phyloP scores from a whole-genome alignment of 768 basidiomycete species.

The Suillus cothurnatus region DNA sequence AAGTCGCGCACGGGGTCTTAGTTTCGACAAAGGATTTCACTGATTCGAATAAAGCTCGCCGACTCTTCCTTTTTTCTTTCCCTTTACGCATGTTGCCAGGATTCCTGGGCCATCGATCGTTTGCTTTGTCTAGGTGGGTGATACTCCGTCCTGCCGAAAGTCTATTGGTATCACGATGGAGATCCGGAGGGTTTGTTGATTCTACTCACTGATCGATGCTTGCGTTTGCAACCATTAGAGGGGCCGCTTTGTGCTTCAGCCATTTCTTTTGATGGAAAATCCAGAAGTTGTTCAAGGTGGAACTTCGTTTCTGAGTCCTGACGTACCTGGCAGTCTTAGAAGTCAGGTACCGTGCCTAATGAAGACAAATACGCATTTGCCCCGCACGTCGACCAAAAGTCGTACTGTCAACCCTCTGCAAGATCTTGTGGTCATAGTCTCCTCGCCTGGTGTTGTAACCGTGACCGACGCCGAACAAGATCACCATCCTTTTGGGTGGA shows the following conservation, averaged over 20 bases:
- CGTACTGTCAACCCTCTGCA: neutral
- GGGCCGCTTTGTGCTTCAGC: no score
- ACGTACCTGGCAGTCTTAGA: neutral
- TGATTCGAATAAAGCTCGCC: no score
- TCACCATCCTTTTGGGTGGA: neutral
- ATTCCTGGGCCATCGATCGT: no score
- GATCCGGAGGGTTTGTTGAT: neutral
- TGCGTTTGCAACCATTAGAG: slow-evolving; percentile 31
- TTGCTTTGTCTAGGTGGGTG: slow-evolving; percentile 64
- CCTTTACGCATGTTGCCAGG: no score
- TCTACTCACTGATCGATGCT: no score
- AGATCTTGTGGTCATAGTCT: neutral
- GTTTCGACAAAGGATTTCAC: neutral
- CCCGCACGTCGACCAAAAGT: neutral
- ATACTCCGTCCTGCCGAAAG: slow-evolving; percentile 54
- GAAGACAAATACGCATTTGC: neutral
- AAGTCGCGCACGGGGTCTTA: slow-evolving; percentile 9
- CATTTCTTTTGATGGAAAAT: slow-evolving; percentile 17
- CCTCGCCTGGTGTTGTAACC: neutral
- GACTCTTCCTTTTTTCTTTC: no score
- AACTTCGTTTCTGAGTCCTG: neutral
- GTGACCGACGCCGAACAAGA: neutral
- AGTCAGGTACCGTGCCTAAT: neutral
- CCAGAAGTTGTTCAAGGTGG: neutral
- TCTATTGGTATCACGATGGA: neutral